Percentiles rank a stretch among this genome's conserved stretches.
These are phyloP conservation scores for Phaffomyces thermotolerans DNA, from an alignment of 805 yeast genomes.

Conservation along the genomic window DNA sequence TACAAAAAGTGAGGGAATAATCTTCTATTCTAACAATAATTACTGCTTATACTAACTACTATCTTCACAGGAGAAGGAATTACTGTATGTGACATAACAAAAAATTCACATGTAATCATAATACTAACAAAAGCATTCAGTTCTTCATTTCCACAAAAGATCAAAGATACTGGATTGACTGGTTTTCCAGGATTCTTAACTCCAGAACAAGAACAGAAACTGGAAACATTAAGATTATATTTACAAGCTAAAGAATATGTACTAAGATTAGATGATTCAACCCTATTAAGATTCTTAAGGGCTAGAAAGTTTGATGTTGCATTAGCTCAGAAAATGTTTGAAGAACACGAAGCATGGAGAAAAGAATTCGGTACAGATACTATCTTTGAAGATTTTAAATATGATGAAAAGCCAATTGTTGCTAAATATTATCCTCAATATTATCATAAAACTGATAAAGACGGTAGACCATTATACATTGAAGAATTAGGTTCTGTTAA, in stretches of 20 bases:
- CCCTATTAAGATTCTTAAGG: slow-evolving; percentile 77
- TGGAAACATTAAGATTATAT: slow-evolving; percentile 50
- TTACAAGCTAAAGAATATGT: slow-evolving; percentile 59
- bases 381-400: slow-evolving; percentile 79
- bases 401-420: slow-evolving; percentile 86
- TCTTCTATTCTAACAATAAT: no score
- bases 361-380: slow-evolving; percentile 79
- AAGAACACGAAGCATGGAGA: slow-evolving; percentile 89
- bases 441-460: slow-evolving; percentile 94
- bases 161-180: slow-evolving; percentile 53
- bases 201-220: slow-evolving; percentile 52
- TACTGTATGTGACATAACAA: slow-evolving; percentile 1
- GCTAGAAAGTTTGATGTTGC: slow-evolving; percentile 90
- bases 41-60: no score
- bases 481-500: slow-evolving; percentile 93
- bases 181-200: slow-evolving; percentile 83
- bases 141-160: slow-evolving; percentile 60
- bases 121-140: slow-evolving; percentile 10
- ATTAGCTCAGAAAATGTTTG: slow-evolving; percentile 76
- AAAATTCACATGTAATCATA: no score
- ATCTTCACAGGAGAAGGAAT: slow-evolving; percentile 3
- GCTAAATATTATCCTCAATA: slow-evolving; percentile 92
- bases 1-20: no score
- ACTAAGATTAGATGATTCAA: slow-evolving; percentile 82
- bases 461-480: slow-evolving; percentile 92